Evolutionary conservation across 163 green algal genomes (phyloP).

Genomic region (Scenedesmus sp.): DNA sequence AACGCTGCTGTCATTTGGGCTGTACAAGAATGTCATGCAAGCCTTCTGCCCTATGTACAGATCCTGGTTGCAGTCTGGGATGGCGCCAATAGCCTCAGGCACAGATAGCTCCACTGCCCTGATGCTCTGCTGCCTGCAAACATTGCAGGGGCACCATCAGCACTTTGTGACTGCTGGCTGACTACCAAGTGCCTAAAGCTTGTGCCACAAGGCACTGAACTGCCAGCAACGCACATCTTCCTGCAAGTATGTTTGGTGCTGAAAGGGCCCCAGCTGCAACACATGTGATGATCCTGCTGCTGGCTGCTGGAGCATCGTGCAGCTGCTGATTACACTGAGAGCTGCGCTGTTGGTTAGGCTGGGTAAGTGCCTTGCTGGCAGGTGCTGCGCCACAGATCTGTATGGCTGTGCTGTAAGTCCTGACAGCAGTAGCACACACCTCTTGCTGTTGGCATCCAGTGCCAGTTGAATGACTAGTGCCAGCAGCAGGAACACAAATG

Average conservation of each 20-base stretch:
- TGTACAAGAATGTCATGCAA: conserved; percentile 55
- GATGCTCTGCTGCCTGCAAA: conserved; percentile 26
- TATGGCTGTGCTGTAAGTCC: neutral
- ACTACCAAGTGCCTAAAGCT: too few species aligned
- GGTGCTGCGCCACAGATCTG: neutral
- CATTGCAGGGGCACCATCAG: neutral
- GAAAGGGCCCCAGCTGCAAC: neutral
- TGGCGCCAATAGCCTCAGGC: neutral
- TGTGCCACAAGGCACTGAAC: too few species aligned
- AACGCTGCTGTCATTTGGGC: conserved; percentile 40
- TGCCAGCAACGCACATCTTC: neutral
- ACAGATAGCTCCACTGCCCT: neutral
- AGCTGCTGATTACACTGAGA: neutral
- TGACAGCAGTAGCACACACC: neutral
- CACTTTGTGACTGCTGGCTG: too few species aligned
- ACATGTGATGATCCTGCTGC: too few species aligned
- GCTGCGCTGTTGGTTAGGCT: neutral
- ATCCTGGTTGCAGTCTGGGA: conserved; percentile 67
- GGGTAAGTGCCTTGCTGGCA: neutral
- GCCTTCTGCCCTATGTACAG: conserved; percentile 51
- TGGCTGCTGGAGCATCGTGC: neutral
- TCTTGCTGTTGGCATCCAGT: conserved; percentile 64
- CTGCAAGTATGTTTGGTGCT: neutral
- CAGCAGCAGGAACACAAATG: conserved; percentile 82
- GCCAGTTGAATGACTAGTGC: conserved; percentile 77